A percentile compares a stretch with the other conserved stretches of the same genome.
phyloP scores from a whole-genome alignment of 1,284 basidiomycete genomes.

The Ustilago trichophora region DNA sequence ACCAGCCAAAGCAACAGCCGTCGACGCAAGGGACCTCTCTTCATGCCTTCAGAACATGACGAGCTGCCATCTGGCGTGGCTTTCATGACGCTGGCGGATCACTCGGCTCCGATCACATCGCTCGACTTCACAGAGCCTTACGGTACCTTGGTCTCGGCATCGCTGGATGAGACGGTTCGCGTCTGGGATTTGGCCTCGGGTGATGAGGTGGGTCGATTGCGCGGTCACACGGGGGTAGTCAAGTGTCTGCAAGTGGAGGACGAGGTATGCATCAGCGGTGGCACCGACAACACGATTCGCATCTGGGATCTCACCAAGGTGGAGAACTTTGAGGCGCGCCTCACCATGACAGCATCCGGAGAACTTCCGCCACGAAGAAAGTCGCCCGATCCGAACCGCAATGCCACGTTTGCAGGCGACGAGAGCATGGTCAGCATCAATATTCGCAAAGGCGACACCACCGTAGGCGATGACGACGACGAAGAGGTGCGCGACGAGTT shows the following conservation, averaged over 20 bases:
- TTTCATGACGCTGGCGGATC: slow-evolving; percentile 91
- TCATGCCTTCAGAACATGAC: slow-evolving; percentile 96
- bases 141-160: slow-evolving; percentile 82
- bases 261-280: slow-evolving; percentile 87
- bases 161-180: slow-evolving; percentile 73
- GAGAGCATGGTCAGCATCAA: slow-evolving; percentile 35
- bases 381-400: slow-evolving; percentile 26
- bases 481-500: slow-evolving; percentile 64
- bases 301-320: slow-evolving; percentile 64
- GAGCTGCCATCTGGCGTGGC: slow-evolving; percentile 91
- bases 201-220: slow-evolving; percentile 65
- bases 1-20: slow-evolving; percentile 46
- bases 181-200: slow-evolving; percentile 85
- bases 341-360: slow-evolving; percentile 49
- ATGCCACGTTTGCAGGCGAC: slow-evolving; percentile 16
- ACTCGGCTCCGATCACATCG: slow-evolving; percentile 82
- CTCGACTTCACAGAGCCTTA: slow-evolving; percentile 98
- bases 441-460: slow-evolving; percentile 39
- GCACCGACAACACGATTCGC: slow-evolving; percentile 80
- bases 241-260: slow-evolving; percentile 95
- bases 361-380: slow-evolving; percentile 32
- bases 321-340: slow-evolving; percentile 58
- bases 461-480: slow-evolving; percentile 68
- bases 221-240: slow-evolving; percentile 69
- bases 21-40: slow-evolving; percentile 74